Evolutionary conservation across 2,329 filamentous ascomycete species (phyloP).

Genomic region (Alternaria brassicae): DNA sequence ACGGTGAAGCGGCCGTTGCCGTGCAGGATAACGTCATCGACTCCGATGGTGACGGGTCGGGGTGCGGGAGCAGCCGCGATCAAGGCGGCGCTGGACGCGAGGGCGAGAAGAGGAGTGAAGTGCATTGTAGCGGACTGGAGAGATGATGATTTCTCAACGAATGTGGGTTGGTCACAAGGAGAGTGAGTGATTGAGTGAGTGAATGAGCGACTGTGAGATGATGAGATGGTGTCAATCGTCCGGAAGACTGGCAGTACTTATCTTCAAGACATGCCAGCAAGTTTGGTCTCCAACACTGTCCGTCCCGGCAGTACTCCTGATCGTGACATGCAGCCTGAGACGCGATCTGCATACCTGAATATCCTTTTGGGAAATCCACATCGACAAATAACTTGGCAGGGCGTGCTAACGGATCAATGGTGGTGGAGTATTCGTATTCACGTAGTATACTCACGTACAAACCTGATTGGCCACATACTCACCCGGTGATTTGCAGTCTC

Average conservation of each 20-base stretch:
- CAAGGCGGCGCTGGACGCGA: constrained; percentile 23
- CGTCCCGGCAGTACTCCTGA: background rate
- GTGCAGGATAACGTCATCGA: constrained; percentile 39
- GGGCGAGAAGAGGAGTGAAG: constrained; percentile 21
- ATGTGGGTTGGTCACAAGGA: background rate
- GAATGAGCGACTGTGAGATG: constrained; percentile 3
- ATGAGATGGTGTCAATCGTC: background rate
- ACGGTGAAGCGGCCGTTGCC: constrained; percentile 30
- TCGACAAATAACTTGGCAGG: background rate
- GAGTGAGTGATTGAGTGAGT: constrained; percentile 2
- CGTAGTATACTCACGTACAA: background rate
- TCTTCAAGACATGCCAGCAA: background rate
- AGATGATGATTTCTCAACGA: constrained; percentile 11
- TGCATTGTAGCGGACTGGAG: constrained; percentile 21
- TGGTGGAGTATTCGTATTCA: constrained; percentile 1
- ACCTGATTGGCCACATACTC: background rate
- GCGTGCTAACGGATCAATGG: background rate
- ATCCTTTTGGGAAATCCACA: background rate
- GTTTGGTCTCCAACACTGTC: background rate
- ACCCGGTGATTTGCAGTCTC: constrained; percentile 8
- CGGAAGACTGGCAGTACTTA: background rate
- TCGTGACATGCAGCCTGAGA: background rate
- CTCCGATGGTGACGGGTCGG: constrained; percentile 21
- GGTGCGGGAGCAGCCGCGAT: constrained; percentile 24
- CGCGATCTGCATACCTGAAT: background rate